Evolutionary conservation across 2,329 filamentous ascomycete species (phyloP).

Genomic region (Seiridium unicorne): DNA sequence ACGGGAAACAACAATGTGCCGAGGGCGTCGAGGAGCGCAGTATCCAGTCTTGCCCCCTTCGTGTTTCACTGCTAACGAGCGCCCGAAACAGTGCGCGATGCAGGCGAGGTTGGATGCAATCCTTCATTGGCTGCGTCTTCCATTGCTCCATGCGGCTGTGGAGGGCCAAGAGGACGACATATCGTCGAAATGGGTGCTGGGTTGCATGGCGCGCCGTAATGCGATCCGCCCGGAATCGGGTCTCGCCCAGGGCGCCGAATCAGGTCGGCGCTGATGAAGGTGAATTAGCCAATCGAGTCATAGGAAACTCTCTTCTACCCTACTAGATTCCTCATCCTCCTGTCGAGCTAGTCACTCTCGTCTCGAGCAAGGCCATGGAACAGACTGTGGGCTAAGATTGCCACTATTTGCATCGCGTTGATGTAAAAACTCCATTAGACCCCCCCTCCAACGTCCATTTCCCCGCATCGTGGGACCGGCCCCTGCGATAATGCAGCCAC

Average conservation of each 20-base stretch:
- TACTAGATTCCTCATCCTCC: too few species aligned
- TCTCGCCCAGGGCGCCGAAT: too few species aligned
- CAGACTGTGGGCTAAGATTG: background rate
- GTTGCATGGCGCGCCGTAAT: background rate
- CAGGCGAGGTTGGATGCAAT: background rate
- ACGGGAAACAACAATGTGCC: slow-evolving; percentile 1
- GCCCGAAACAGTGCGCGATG: background rate
- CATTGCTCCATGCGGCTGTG: background rate
- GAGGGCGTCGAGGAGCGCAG: background rate
- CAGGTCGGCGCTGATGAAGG: too few species aligned
- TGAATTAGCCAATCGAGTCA: too few species aligned
- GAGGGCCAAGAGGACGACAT: background rate
- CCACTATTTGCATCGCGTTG: background rate
- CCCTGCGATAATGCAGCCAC: background rate
- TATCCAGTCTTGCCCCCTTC: background rate
- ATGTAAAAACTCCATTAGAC: background rate
- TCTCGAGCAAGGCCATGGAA: background rate
- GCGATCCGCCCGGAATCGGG: background rate
- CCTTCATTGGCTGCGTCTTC: background rate
- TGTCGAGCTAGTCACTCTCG: too few species aligned
- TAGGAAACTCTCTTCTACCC: too few species aligned
- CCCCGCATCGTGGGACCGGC: background rate
- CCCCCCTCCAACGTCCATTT: background rate
- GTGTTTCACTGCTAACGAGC: background rate
- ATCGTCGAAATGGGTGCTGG: background rate